phyloP scores from a whole-genome alignment of 1,284 basidiomycete genomes.

The Stygiomarasmius scandens region DNA sequence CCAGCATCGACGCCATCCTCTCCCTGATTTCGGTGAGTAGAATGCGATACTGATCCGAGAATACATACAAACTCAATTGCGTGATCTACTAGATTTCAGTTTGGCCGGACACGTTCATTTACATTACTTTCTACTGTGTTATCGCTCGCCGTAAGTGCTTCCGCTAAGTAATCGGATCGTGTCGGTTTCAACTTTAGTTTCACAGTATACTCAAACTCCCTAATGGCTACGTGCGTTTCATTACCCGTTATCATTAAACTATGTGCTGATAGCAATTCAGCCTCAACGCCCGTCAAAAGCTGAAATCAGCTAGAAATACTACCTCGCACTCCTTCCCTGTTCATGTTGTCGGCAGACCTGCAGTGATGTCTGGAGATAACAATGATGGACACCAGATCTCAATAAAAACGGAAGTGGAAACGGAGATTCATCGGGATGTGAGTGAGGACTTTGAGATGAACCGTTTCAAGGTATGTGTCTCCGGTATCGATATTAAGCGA shows the following conservation, averaged over 20 bases:
- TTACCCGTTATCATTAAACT: background rate
- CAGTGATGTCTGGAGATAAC: background rate
- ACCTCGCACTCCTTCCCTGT: background rate
- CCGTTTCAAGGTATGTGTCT: background rate
- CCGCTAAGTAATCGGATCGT: background rate
- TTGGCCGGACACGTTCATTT: slow-evolving; percentile 13
- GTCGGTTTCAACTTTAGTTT: background rate
- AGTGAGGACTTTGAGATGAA: slow-evolving; percentile 8
- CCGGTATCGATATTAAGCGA: no score
- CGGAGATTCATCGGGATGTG: background rate
- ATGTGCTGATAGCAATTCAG: no score
- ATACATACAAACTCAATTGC: no score
- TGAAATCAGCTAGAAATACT: background rate
- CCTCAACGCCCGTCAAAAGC: slow-evolving; percentile 12
- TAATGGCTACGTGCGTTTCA: slow-evolving; percentile 10
- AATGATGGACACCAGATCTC: background rate
- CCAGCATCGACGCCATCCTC: slow-evolving; percentile 9
- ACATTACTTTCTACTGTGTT: slow-evolving; percentile 12
- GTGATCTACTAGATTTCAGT: slow-evolving; percentile 14
- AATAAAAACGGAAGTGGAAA: slow-evolving; percentile 10
- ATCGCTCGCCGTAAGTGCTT: slow-evolving; percentile 13
- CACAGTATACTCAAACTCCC: slow-evolving; percentile 13
- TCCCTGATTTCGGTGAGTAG: slow-evolving; percentile 13
- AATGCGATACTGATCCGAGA: background rate
- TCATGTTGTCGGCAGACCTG: background rate